These are phyloP conservation scores for Quercus agrifolia DNA, from an alignment of 306 rosid genomes.

Conservation along the genomic window DNA sequence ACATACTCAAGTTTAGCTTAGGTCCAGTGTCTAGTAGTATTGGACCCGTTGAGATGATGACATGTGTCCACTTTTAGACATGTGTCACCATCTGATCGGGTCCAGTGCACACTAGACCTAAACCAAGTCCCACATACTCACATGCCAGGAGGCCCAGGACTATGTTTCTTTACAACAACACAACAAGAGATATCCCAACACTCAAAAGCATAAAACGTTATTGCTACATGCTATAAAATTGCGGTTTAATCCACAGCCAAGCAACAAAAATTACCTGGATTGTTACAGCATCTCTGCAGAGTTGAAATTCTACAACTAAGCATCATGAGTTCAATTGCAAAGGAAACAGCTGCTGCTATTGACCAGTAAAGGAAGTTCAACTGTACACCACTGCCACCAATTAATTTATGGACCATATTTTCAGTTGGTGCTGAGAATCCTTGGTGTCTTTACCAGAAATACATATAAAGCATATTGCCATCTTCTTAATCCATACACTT, in stretches of 20 bases:
- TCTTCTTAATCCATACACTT: background rate
- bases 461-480: background rate
- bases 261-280: background rate
- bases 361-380: background rate
- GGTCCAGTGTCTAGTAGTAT: too few species aligned
- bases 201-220: background rate
- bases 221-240: background rate
- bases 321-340: background rate
- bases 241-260: background rate
- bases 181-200: background rate
- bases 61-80: too few species aligned
- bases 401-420: background rate
- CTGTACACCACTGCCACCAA: background rate
- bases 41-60: too few species aligned
- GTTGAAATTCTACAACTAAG: background rate
- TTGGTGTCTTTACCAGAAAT: background rate
- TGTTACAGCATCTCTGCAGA: background rate
- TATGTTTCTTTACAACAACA: background rate
- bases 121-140: too few species aligned
- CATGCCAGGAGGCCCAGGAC: too few species aligned
- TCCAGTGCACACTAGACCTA: too few species aligned
- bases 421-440: background rate
- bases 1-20: too few species aligned
- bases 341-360: background rate
- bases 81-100: fast-evolving